Conservation (phyloP, 163 green algal genomes). For the Botryococcus braunii region DNA sequence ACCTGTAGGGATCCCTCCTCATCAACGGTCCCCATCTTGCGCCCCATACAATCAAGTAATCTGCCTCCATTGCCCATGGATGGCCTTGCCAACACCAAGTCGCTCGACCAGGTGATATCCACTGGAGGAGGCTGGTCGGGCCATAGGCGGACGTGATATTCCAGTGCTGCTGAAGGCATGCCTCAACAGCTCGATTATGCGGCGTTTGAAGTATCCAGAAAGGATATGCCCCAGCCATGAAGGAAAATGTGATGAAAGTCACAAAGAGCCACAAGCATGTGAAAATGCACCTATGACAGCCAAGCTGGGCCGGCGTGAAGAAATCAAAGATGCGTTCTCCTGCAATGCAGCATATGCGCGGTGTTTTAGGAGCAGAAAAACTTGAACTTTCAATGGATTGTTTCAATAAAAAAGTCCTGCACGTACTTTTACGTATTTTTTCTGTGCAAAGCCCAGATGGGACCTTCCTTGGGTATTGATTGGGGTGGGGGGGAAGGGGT, state of each 20-base stretch:
- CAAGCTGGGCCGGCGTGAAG: conserved; percentile 14
- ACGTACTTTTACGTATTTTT: too few relatives aligned
- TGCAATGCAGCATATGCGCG: conserved; percentile 6
- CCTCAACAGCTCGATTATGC: not conserved
- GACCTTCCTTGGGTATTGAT: too few relatives aligned
- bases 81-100: conserved; percentile 12
- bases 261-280: conserved; percentile 7
- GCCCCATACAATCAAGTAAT: conserved; percentile 20
- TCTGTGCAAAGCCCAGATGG: too few relatives aligned
- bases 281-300: conserved; percentile 15
- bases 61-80: conserved; percentile 13
- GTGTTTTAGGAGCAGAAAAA: too few relatives aligned
- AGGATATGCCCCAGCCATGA: conserved; percentile 15
- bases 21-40: conserved; percentile 15
- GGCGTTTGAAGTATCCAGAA: conserved; percentile 2
- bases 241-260: conserved; percentile 17
- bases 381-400: not conserved
- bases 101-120: conserved; percentile 6
- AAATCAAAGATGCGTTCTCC: conserved; percentile 17
- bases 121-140: conserved; percentile 11
- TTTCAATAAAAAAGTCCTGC: too few relatives aligned
- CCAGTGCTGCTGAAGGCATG: conserved; percentile 1
- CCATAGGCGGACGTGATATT: conserved; percentile 8
- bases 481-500: too few relatives aligned
- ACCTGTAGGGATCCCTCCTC: conserved; percentile 16